Base-by-base conservation (phyloP, 2,329 filamentous ascomycete genomes). In the Paecilomyces dactylethromorphus region DNA sequence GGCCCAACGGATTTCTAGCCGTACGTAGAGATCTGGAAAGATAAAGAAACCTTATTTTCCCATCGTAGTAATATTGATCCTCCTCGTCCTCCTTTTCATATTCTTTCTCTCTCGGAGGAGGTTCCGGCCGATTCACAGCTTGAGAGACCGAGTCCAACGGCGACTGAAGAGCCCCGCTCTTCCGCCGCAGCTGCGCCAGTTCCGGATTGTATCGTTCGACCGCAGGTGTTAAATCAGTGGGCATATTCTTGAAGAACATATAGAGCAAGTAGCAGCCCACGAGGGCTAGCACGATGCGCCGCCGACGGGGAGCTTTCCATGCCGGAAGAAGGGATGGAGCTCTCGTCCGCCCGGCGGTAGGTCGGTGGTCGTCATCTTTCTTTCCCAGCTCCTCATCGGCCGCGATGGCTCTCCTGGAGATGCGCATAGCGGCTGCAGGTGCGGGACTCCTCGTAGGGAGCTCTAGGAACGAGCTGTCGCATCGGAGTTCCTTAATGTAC, bases 21-120 rank as follows among this genome's bases (percentile, higher is more conserved):
- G 78, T 80, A 50, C 86, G 83, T 49, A 96, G 77, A 3, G 87
- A 86, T 18, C 73, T 68, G 0, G 83, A 84, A 50, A 97, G 81
- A 11, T 83, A 74, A 65, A 82, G 83, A 69, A 91, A 92, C 65
- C 80, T 84, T 64, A 95, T 81, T 1, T 83, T 83, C 0, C 90
- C 92, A 62, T 87, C 84, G 71, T 88, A 93, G 55, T 81, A 80
- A 61, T 80, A 74, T 58, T n/a, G n/a, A n/a, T n/a, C n/a, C 71
- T 60, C 24, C 67, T 63, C 54, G 60, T 59, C 59, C 59, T 70
- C 39, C 54, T 68, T 35, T 64, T 56, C 22, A 63, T 67, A 26
- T 56, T 63, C 8, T 2, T 59, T 53, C 4, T 62, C 59, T 26
- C 61, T 59, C 5, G 61, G 60, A 45, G 63, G 59, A 0, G 56